Evolutionary conservation across 2,329 filamentous ascomycete genomes (phyloP).

Genomic region (Rachicladosporium sp.): DNA sequence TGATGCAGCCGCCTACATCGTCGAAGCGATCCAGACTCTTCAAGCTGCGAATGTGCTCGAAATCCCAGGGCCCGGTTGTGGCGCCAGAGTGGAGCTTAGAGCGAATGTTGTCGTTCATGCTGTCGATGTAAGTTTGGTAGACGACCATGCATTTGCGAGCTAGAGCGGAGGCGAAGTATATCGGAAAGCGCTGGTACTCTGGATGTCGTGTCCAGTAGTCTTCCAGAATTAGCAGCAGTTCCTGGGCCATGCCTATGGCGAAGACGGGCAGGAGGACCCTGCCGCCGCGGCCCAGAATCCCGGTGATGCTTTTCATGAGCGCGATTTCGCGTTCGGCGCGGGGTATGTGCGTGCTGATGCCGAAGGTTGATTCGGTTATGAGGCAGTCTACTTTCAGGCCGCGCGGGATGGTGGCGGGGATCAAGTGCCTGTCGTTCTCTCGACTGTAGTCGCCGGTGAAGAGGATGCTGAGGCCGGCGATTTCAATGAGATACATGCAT

Average conservation of each 20-base stretch:
- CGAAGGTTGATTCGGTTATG: conserved; percentile 95
- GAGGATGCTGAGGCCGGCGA: conserved; percentile 89
- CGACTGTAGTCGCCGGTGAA: conserved; percentile 97
- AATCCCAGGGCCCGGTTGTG: conserved; percentile 90
- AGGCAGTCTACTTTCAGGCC: conserved; percentile 89
- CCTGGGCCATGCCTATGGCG: conserved; percentile 83
- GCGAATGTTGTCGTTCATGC: conserved; percentile 99
- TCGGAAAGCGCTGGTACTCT: conserved; percentile 80
- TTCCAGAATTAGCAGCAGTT: conserved; percentile 84
- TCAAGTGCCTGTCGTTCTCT: conserved; percentile 88
- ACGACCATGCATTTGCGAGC: conserved; percentile 96
- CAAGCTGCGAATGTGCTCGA: conserved; percentile 82
- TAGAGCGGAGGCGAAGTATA: conserved; percentile 94
- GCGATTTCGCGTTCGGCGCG: conserved; percentile 82
- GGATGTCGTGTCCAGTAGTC: conserved; percentile 90
- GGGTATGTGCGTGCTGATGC: conserved; percentile 86
- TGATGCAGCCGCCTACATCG: conserved; percentile 88
- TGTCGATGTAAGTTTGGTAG: conserved; percentile 94
- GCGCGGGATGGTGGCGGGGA: conserved; percentile 80
- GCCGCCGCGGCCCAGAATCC: conserved; percentile 80
- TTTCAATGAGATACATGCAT: conserved; percentile 96
- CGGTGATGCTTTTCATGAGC: conserved; percentile 89
- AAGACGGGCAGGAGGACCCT: conserved; percentile 92
- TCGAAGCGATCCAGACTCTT: conserved; percentile 93
- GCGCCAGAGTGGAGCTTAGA: conserved; percentile 82